Percentiles rank a stretch among this genome's conserved stretches.
Evolutionary conservation across 345 rosid species (phyloP).

Genomic region (Syzygium aromaticum): DNA sequence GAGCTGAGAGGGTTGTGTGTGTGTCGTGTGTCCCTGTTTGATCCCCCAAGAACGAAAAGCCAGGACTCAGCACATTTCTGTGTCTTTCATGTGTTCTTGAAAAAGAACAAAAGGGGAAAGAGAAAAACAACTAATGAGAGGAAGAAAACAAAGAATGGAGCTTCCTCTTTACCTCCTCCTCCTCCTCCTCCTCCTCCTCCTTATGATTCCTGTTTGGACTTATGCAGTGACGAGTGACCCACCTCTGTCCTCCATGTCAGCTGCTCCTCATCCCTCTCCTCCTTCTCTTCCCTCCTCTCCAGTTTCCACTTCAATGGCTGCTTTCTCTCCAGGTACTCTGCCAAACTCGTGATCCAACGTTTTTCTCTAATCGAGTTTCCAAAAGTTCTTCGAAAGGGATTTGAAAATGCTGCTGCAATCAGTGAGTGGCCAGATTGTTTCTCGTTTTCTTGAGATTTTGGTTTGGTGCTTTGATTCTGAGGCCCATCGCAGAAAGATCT

Average conservation of each 20-base stretch:
- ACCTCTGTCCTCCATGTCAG: background rate
- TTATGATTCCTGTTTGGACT: background rate
- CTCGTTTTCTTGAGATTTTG: background rate
- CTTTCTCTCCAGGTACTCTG: background rate
- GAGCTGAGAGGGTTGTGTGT: background rate
- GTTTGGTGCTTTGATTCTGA: background rate
- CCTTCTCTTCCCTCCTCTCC: background rate
- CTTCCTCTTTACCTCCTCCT: background rate
- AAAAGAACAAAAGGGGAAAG: background rate
- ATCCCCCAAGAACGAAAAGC: background rate
- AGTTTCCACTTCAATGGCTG: background rate
- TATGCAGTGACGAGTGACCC: background rate
- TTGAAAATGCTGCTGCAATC: background rate
- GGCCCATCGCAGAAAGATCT: background rate
- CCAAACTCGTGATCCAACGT: background rate
- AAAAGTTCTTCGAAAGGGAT: background rate
- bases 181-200: background rate
- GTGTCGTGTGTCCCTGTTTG: background rate
- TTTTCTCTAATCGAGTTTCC: background rate
- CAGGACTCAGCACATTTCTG: background rate
- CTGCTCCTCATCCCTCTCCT: background rate
- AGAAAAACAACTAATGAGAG: background rate
- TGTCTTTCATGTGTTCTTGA: background rate
- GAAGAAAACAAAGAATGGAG: background rate
- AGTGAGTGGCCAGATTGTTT: background rate